Conservation (phyloP, 2,329 filamentous ascomycete genomes). For the Fusarium sp. region DNA sequence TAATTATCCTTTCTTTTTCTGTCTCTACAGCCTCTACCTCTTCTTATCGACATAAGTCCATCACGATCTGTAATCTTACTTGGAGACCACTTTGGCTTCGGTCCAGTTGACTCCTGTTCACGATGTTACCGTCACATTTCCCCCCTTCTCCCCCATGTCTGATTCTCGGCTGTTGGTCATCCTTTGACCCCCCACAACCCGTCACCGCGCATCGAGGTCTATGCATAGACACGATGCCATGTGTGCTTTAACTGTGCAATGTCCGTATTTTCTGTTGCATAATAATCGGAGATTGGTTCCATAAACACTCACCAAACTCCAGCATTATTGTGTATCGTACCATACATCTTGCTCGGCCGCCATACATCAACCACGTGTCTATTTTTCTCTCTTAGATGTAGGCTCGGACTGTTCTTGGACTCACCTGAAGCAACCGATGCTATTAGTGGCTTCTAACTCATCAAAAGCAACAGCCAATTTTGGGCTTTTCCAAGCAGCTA, state of each 20-base stretch:
- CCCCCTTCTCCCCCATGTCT: constrained; percentile 22
- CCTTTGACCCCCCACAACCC: constrained; percentile 28
- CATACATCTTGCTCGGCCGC: constrained; percentile 16
- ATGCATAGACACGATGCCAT: constrained; percentile 45
- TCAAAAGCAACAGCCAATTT: constrained; percentile 26
- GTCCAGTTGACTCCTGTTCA: constrained; percentile 23
- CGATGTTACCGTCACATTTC: constrained; percentile 38
- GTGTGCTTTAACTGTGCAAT: constrained; percentile 5
- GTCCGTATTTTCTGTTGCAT: constrained; percentile 17
- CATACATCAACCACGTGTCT: constrained; percentile 6
- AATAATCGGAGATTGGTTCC: constrained; percentile 25
- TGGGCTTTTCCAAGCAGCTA: constrained; percentile 24
- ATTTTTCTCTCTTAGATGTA: background rate
- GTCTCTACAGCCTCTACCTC: background rate
- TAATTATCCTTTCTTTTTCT: background rate
- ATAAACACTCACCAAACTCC: constrained; percentile 7
- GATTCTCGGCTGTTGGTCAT: constrained; percentile 8
- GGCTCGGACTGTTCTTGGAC: constrained; percentile 9
- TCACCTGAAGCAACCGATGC: constrained; percentile 48
- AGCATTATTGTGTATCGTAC: background rate
- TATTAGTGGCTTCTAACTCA: constrained; percentile 28
- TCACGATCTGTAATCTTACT: constrained; percentile 20
- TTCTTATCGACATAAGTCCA: constrained; percentile 16
- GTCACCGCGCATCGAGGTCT: constrained; percentile 28
- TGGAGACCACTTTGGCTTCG: constrained; percentile 21